phyloP scores from a whole-genome alignment of 1,284 basidiomycete species.

The Leccinum brunneo-olivaceum region DNA sequence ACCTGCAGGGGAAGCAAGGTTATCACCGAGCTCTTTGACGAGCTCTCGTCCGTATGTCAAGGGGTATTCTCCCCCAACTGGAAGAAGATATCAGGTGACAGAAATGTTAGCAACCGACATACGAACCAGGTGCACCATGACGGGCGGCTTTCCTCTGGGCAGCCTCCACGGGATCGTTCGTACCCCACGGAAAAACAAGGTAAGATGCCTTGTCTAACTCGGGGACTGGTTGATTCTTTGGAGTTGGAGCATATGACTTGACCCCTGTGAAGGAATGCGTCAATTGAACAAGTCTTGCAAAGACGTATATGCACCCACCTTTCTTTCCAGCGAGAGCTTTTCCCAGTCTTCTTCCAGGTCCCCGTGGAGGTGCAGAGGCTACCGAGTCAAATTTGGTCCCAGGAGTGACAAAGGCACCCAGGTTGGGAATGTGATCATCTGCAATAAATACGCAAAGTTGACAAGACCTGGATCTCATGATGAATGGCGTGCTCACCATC shows the following conservation, averaged over 20 bases:
- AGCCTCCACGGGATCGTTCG: slow-evolving; percentile 67
- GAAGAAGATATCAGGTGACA: not conserved
- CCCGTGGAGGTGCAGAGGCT: slow-evolving; percentile 3
- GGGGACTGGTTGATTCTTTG: slow-evolving; percentile 21
- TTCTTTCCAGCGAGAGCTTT: slow-evolving; percentile 14
- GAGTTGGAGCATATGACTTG: slow-evolving; percentile 24
- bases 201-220: slow-evolving; percentile 43
- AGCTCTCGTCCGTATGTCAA: slow-evolving; percentile 21
- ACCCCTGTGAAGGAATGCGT: slow-evolving; percentile 1
- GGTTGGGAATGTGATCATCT: slow-evolving; percentile 20
- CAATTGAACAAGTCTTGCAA: not conserved
- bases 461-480: too few relatives aligned
- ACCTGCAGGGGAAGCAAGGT: slow-evolving; percentile 74
- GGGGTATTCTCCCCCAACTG: slow-evolving; percentile 10
- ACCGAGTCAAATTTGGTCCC: slow-evolving; percentile 18
- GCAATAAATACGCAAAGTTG: slow-evolving; percentile 4
- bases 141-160: slow-evolving; percentile 40
- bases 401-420: slow-evolving; percentile 21
- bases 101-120: not conserved
- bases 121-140: slow-evolving; percentile 14
- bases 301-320: slow-evolving; percentile 1
- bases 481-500: slow-evolving; percentile 20
- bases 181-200: slow-evolving; percentile 67
- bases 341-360: slow-evolving; percentile 11
- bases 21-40: slow-evolving; percentile 21